These are phyloP conservation scores for Yamadazyma phyllophila DNA, from an alignment of 805 yeast genomes.

Conservation along the genomic window DNA sequence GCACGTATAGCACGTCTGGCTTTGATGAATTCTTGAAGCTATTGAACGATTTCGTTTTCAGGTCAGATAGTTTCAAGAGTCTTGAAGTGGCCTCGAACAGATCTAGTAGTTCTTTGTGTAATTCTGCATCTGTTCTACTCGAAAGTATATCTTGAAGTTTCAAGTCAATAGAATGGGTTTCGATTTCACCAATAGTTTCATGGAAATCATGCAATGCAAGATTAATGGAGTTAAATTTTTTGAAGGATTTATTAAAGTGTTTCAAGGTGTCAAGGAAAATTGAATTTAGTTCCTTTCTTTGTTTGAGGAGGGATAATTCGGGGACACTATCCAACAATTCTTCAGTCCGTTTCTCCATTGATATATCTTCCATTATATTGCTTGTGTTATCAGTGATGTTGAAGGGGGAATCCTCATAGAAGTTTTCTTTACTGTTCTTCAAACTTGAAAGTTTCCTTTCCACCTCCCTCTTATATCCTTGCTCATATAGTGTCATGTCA, in stretches of 20 bases:
- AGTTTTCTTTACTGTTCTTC: slow-evolving; percentile 16
- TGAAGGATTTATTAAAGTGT: slow-evolving; percentile 28
- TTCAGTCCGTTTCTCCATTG: slow-evolving; percentile 26
- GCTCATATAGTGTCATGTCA: slow-evolving; percentile 21
- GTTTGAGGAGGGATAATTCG: slow-evolving; percentile 28
- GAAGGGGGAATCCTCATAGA: slow-evolving; percentile 31
- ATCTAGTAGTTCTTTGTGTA: slow-evolving; percentile 27
- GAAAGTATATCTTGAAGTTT: slow-evolving; percentile 22
- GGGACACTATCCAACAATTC: slow-evolving; percentile 25
- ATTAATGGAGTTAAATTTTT: slow-evolving; percentile 28
- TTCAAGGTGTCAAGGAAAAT: slow-evolving; percentile 37
- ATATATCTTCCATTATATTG: slow-evolving; percentile 11
- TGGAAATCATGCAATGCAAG: slow-evolving; percentile 25
- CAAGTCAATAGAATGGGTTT: slow-evolving; percentile 9
- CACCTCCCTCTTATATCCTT: slow-evolving; percentile 25
- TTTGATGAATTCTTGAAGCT: slow-evolving; percentile 6
- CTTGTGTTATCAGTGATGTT: slow-evolving; percentile 17
- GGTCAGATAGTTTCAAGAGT: slow-evolving; percentile 18
- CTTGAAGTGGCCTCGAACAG: slow-evolving; percentile 29
- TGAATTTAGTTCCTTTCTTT: slow-evolving; percentile 29
- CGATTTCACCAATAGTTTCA: slow-evolving; percentile 27
- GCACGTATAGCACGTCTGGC: slow-evolving; percentile 20
- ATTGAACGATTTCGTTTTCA: slow-evolving; percentile 7
- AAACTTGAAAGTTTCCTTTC: slow-evolving; percentile 8
- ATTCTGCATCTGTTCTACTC: slow-evolving; percentile 27